Evolutionary conservation across 139 green algal genomes (phyloP).

Genomic region (Edaphochlamys debaryana): DNA sequence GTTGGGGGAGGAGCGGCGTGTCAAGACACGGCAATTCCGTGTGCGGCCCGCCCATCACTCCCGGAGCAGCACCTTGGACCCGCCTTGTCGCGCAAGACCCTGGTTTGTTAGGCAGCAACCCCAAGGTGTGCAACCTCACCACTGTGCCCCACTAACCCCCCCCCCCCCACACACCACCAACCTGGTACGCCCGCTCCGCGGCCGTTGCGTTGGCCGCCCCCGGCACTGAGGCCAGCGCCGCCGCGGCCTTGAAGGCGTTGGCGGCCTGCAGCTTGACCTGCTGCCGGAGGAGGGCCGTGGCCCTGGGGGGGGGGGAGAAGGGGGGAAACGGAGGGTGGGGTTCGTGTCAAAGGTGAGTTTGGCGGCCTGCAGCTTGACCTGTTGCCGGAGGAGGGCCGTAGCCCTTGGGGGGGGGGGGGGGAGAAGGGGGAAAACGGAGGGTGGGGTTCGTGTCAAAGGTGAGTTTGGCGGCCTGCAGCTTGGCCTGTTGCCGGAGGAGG

Average conservation of each 20-base stretch:
- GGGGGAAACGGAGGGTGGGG: background rate
- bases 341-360: background rate
- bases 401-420: background rate
- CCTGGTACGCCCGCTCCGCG: constrained; percentile 43
- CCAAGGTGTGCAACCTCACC: too few relatives aligned
- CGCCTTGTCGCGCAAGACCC: too few relatives aligned
- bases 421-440: background rate
- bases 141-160: too few relatives aligned
- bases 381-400: constrained; percentile 69
- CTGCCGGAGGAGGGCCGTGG: constrained; percentile 69
- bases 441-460: background rate
- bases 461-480: constrained; percentile 46
- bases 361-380: constrained; percentile 66
- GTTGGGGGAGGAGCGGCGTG: too few relatives aligned
- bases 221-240: constrained; percentile 38
- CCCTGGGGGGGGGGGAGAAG: background rate
- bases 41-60: too few relatives aligned
- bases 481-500: constrained; percentile 74
- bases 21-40: too few relatives aligned
- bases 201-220: constrained; percentile 24
- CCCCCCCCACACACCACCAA: too few relatives aligned
- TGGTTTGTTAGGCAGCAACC: too few relatives aligned
- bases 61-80: too few relatives aligned
- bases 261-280: constrained; percentile 67
- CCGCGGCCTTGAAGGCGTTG: constrained; percentile 54